phyloP scores from a whole-genome alignment of 139 green algal genomes.

The Chlamydomonas applanata region DNA sequence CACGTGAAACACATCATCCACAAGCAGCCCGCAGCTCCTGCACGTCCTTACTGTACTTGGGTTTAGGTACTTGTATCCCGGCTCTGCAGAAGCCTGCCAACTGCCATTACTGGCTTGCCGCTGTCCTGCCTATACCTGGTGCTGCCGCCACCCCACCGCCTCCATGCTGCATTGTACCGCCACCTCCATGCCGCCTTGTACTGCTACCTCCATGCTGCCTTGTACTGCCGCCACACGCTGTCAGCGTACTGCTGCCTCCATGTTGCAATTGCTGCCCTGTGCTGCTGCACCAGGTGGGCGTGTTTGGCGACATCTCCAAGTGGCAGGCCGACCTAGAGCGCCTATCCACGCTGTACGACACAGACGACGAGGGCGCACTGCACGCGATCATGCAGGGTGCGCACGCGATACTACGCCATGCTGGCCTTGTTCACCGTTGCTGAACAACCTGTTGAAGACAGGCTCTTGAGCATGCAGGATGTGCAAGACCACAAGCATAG shows the following conservation, averaged over 20 bases:
- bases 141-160: no score
- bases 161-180: background rate
- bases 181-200: background rate
- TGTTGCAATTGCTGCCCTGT: background rate
- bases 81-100: no score
- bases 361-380: constrained; percentile 70
- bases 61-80: no score
- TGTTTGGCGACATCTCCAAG: constrained; percentile 80
- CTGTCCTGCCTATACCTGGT: no score
- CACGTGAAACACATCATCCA: no score
- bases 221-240: background rate
- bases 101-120: no score
- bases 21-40: no score
- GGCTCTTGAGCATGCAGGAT: no score
- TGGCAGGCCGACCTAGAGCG: constrained; percentile 89
- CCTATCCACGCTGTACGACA: constrained; percentile 83
- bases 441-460: no score
- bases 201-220: background rate
- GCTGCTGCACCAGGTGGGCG: constrained; percentile 72
- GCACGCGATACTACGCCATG: background rate
- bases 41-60: no score
- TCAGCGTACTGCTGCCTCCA: background rate
- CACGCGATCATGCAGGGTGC: constrained; percentile 77
- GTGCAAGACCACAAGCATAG: no score
- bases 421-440: no score